Evolutionary conservation across 1,284 basidiomycete species (phyloP).

Genomic region (Peniophora sp.): DNA sequence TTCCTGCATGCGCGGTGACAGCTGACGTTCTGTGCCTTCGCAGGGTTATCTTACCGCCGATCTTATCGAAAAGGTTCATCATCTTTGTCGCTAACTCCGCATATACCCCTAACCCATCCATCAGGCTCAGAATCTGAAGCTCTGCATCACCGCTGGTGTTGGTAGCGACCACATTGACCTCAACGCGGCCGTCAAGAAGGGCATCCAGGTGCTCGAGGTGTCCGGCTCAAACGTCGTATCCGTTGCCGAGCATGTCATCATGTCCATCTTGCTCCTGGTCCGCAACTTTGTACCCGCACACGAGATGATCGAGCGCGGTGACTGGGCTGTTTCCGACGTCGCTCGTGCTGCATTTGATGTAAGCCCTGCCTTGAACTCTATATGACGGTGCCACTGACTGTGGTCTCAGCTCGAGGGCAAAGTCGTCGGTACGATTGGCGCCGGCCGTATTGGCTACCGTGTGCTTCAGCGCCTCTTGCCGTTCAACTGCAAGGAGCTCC

Average conservation of each 20-base stretch:
- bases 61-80: constrained; percentile 51
- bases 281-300: constrained; percentile 83
- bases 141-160: constrained; percentile 85
- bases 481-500: constrained; percentile 86
- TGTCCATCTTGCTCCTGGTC: constrained; percentile 79
- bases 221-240: constrained; percentile 84
- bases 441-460: constrained; percentile 84
- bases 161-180: constrained; percentile 86
- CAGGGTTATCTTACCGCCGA: constrained; percentile 72
- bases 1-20: background rate
- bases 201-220: constrained; percentile 77
- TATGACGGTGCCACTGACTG: no score
- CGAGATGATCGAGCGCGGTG: constrained; percentile 78
- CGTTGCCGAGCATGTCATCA: constrained; percentile 88
- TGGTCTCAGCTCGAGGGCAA: constrained; percentile 64
- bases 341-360: constrained; percentile 76
- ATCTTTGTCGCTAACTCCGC: background rate
- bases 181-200: constrained; percentile 71
- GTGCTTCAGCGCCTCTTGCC: constrained; percentile 83
- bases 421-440: constrained; percentile 85
- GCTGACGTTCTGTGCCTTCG: background rate
- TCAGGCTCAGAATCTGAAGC: constrained; percentile 81
- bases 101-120: constrained; percentile 5
- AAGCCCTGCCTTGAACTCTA: no score
- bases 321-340: constrained; percentile 81